Evolutionary conservation across 768 basidiomycete genomes (phyloP), one percentile per base, ranked within the genome.

Genomic region (Mycena kentingensis): DNA sequence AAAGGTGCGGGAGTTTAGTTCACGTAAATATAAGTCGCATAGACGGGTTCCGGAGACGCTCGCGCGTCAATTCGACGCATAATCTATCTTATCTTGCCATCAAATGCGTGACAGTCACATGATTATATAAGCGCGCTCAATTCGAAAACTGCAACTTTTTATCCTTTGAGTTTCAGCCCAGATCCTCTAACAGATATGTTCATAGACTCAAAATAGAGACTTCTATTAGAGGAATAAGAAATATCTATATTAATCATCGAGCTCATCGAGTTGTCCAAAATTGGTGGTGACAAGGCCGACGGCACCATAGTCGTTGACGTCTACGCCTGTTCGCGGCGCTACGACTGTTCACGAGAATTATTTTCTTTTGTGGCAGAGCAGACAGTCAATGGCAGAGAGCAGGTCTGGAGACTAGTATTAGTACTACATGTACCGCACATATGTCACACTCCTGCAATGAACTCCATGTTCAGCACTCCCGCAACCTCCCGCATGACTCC

Each of bases 1-100:
- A n/a, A n/a, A n/a, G n/a, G n/a, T n/a, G n/a, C n/a, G 27, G 46
- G 29, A 55, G 52, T 58, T 58, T 26, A 57, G 56, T 42, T 60
- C 58, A 41, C 47, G 21, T 22, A 52, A 58, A 46, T 60, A 58
- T 13, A 60, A 54, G 46, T 52, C 51, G 5, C 51, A 52, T 27
- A 22, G 51, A 29, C 46, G 51, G 25, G 46, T 52, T 26, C 51
- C 51, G 27, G 51, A 52, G 46, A 50, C 22, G 4, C 13, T 52
- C 6, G 51, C 51, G 8, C 6, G 22, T 15, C 13, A 24, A 6
- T 49, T 52, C 34, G 51, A 52, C 46, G 19, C 4, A 26, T 54
- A 35, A 32, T 13, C 15, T 11, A n/a, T n/a, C n/a, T n/a, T n/a
- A n/a, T n/a, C n/a, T n/a, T n/a, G n/a, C n/a, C n/a, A n/a, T n/a